Evolutionary conservation across 1,139 yeast genomes (phyloP).

Genomic region (Magnusiomyces suaveolens): DNA sequence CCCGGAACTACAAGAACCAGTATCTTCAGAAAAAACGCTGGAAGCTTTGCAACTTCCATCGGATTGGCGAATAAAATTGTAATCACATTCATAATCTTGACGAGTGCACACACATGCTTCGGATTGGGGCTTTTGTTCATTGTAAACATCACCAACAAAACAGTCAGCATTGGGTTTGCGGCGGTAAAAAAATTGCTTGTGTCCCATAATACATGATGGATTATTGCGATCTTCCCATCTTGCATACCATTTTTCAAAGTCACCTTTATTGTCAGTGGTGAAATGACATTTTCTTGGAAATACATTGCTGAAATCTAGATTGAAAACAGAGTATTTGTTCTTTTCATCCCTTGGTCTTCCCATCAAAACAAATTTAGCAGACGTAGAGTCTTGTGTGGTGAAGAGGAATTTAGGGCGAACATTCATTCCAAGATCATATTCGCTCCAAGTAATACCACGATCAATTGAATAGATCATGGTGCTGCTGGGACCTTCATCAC

Average conservation of each 20-base stretch:
- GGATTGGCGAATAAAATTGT: slow-evolving; percentile 42
- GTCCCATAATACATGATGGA: slow-evolving; percentile 67
- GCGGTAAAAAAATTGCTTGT: slow-evolving; percentile 53
- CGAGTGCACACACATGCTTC: slow-evolving; percentile 59
- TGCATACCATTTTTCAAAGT: slow-evolving; percentile 63
- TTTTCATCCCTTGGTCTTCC: slow-evolving; percentile 35
- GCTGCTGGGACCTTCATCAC: slow-evolving; percentile 28
- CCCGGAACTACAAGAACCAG: slow-evolving; percentile 24
- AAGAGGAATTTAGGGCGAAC: slow-evolving; percentile 41
- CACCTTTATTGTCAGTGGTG: slow-evolving; percentile 43
- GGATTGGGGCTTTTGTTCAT: slow-evolving; percentile 47
- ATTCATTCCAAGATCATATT: slow-evolving; percentile 40
- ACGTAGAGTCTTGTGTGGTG: slow-evolving; percentile 68
- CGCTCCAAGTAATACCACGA: slow-evolving; percentile 62
- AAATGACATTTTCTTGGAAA: slow-evolving; percentile 31
- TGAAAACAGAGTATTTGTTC: slow-evolving; percentile 28
- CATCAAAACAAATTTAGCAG: slow-evolving; percentile 47
- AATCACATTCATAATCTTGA: slow-evolving; percentile 64
- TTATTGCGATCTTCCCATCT: slow-evolving; percentile 40
- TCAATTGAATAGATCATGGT: slow-evolving; percentile 50
- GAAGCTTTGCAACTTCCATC: slow-evolving; percentile 51
- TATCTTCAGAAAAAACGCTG: slow-evolving; percentile 19
- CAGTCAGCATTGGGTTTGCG: slow-evolving; percentile 64
- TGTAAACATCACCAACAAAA: slow-evolving; percentile 50
- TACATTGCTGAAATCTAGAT: slow-evolving; percentile 56